Base-by-base conservation (phyloP, 2,329 filamentous ascomycete genomes). In the Colletotrichum sp. region DNA sequence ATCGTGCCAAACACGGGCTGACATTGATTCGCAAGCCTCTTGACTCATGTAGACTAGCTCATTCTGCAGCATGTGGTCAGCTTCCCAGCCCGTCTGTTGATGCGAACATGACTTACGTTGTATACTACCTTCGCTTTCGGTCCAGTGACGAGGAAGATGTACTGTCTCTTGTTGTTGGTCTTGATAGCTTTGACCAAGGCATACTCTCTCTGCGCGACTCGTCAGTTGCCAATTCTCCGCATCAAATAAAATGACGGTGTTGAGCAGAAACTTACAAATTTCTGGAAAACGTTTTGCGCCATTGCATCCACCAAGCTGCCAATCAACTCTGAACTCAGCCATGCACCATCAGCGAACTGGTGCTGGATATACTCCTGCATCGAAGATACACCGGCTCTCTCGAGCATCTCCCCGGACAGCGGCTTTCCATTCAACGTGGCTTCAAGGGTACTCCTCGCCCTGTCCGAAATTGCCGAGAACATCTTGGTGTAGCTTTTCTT, bases 161-260 rank as follows among this genome's bases (percentile, higher is more conserved):
- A 52, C n/a, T 52, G 44, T 22, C n/a, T 52, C n/a, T 52, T 52
- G 44, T 22, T 52, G 44, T 52, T 52, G 44, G 44, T 52, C 44
- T 52, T 52, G 44, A 52, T 22, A 2, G n/a, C 44, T 22, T 52
- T 52, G 11, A 52, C 44, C 12, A 52, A 22, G 6, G 44, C 44
- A 25, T 52, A 52, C 0, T 52, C 44, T 52, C 44, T 52, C 44
- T 52, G n/a, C 0, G 44, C 16, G 44, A 52, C 44, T 1, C 0
- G 44, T 52, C 44, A 52, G 44, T 3, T 13, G 22, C n/a, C n/a
- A 2, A 22, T 52, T 7, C 11, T 13, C 44, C n/a, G 3, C 44
- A 22, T 27, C 25, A 27, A 27, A 27, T 49, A 8, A 0, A 49
- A 1, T 1, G 1, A 22, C 2, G 16, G 1, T 0, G 0, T 5